Evolutionary conservation across 139 green algal species (phyloP).

Genomic region (Chlorella ohadii): DNA sequence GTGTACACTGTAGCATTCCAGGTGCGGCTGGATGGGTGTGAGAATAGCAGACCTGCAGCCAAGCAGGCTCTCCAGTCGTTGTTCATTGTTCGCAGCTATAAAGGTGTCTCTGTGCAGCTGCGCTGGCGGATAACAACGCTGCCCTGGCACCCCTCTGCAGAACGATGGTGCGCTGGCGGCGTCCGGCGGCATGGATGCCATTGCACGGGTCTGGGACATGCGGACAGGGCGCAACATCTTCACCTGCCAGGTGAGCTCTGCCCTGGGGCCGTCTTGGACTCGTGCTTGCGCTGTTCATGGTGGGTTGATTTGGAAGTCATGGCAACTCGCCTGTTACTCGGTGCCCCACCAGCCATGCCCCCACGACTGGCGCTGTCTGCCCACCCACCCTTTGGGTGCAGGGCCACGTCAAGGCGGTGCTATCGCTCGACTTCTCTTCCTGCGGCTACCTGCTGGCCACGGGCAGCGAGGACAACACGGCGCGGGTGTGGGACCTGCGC

Average conservation of each 20-base stretch:
- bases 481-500: slow-evolving; percentile 91
- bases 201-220: slow-evolving; percentile 91
- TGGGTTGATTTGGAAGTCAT: too few species aligned
- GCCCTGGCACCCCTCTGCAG: not conserved
- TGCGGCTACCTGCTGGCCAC: slow-evolving; percentile 86
- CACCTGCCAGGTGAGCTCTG: slow-evolving; percentile 66
- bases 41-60: too few species aligned
- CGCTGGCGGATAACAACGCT: not conserved
- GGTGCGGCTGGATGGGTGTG: not conserved
- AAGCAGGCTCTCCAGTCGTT: too few species aligned
- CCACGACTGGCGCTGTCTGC: not conserved
- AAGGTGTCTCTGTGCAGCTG: too few species aligned
- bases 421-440: slow-evolving; percentile 88
- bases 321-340: too few species aligned
- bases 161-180: slow-evolving; percentile 81
- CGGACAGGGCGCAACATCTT: slow-evolving; percentile 87
- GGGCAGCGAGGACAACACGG: slow-evolving; percentile 86
- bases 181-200: slow-evolving; percentile 83
- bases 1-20: slow-evolving; percentile 97
- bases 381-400: not conserved
- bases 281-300: too few species aligned
- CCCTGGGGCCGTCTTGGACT: too few species aligned
- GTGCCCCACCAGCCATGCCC: too few species aligned
- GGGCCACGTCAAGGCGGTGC: slow-evolving; percentile 91
- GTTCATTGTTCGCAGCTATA: too few species aligned